These are phyloP conservation scores for Pseudocercospora musae DNA, from an alignment of 2,329 filamentous ascomycete species.

Conservation along the genomic window DNA sequence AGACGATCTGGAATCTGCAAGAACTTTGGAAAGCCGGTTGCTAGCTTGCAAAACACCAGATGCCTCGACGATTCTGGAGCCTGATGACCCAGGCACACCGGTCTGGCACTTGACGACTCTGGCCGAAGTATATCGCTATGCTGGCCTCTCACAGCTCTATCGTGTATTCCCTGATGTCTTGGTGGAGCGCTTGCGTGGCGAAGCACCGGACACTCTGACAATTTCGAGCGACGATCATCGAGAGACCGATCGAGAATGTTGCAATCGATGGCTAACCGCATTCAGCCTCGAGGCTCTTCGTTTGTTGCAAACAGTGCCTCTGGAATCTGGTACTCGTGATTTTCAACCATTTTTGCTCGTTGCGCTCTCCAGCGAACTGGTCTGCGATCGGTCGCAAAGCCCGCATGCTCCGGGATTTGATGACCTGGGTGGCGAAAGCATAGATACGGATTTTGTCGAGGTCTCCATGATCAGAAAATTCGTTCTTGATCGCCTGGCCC, in stretches of 20 bases:
- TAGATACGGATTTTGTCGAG: slow-evolving; percentile 15
- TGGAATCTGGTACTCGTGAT: slow-evolving; percentile 53
- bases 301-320: slow-evolving; percentile 49
- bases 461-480: slow-evolving; percentile 23
- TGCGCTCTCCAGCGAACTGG: slow-evolving; percentile 30
- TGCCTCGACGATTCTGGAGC: slow-evolving; percentile 48
- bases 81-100: slow-evolving; percentile 52
- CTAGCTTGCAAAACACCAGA: slow-evolving; percentile 48
- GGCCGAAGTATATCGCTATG: slow-evolving; percentile 53
- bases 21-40: slow-evolving; percentile 49
- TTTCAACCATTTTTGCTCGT: slow-evolving; percentile 55
- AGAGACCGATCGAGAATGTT: slow-evolving; percentile 28
- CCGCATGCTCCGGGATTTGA: not conserved
- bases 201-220: slow-evolving; percentile 5
- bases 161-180: slow-evolving; percentile 49
- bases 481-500: slow-evolving; percentile 18
- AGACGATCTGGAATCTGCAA: slow-evolving; percentile 32
- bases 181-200: slow-evolving; percentile 8
- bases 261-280: slow-evolving; percentile 48
- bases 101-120: slow-evolving; percentile 54
- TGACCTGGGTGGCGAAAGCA: not conserved
- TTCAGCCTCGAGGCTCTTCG: slow-evolving; percentile 53
- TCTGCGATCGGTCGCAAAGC: slow-evolving; percentile 9
- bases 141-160: slow-evolving; percentile 54
- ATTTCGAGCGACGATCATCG: slow-evolving; percentile 1